A percentile compares a stretch with the other conserved stretches of the same genome.
These are phyloP conservation scores for Aureobasidium sp. DNA, from an alignment of 2,329 filamentous ascomycete species.

Conservation along the genomic window DNA sequence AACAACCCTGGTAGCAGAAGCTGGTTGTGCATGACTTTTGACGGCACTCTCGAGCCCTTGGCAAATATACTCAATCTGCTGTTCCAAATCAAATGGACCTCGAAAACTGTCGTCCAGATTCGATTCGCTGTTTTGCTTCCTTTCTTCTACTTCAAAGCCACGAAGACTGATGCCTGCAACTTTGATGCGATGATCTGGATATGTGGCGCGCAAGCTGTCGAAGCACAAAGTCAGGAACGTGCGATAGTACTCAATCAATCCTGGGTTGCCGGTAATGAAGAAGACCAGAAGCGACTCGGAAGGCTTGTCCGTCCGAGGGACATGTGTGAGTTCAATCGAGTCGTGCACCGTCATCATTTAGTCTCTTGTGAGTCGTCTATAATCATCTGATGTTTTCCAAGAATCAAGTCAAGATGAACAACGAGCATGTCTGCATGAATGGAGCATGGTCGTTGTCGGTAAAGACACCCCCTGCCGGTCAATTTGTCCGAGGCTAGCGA, in stretches of 20 bases:
- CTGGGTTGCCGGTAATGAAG: slow-evolving; percentile 71
- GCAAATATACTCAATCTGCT: slow-evolving; percentile 46
- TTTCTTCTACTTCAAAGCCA: slow-evolving; percentile 35
- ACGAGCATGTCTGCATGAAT: neutral
- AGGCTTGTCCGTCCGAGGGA: neutral
- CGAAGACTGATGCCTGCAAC: slow-evolving; percentile 24
- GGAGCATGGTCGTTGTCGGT: neutral
- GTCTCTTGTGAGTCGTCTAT: neutral
- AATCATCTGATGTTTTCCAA: neutral
- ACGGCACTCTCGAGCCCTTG: slow-evolving; percentile 35
- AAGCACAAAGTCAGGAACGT: slow-evolving; percentile 58
- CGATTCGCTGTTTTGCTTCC: neutral
- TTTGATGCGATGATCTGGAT: slow-evolving; percentile 8
- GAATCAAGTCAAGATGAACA: neutral
- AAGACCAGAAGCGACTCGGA: slow-evolving; percentile 50
- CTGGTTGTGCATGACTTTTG: neutral
- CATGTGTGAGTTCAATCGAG: slow-evolving; percentile 2
- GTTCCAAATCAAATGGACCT: slow-evolving; percentile 37
- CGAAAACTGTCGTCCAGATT: neutral
- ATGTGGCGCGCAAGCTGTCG: slow-evolving; percentile 36
- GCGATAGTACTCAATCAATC: slow-evolving; percentile 65
- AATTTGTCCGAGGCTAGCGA: slow-evolving; percentile 10
- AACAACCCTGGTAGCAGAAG: slow-evolving; percentile 24
- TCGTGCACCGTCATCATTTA: slow-evolving; percentile 3
- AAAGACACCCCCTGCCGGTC: neutral